Conservation (phyloP, 495 filamentous ascomycete species). For the Penicillium flavigenum region DNA sequence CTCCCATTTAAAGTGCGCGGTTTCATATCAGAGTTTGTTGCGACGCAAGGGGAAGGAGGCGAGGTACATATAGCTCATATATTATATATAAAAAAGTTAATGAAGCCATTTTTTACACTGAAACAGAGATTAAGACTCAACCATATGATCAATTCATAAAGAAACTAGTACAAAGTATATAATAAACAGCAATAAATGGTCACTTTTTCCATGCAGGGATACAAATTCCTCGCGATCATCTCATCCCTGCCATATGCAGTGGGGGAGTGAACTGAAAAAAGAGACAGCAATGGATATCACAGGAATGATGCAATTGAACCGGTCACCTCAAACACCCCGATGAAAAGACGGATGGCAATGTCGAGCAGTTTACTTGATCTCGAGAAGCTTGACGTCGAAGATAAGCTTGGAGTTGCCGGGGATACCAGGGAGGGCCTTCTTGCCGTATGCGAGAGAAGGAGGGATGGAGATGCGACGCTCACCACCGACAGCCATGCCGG, state of each 20-base stretch:
- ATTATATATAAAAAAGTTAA: not conserved
- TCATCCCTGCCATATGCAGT: constrained; percentile 38
- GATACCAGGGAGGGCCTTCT: constrained; percentile 73
- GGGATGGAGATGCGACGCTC: constrained; percentile 92
- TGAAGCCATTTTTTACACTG: not conserved
- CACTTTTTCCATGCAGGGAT: constrained; percentile 35
- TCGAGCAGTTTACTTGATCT: constrained; percentile 54
- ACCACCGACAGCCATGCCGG: constrained; percentile 87
- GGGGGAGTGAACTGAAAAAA: constrained; percentile 31
- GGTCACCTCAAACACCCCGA: constrained; percentile 38
- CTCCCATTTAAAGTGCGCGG: too few relatives aligned
- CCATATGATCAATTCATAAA: constrained; percentile 17
- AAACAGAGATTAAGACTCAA: not conserved
- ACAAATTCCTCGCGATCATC: constrained; percentile 38
- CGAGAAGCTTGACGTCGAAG: constrained; percentile 90
- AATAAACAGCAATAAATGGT: constrained; percentile 17
- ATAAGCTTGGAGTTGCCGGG: constrained; percentile 84
- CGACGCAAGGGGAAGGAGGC: not conserved
- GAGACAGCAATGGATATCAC: constrained; percentile 48
- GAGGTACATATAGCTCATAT: not conserved
- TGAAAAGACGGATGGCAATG: constrained; percentile 22
- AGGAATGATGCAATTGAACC: constrained; percentile 36
- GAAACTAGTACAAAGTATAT: constrained; percentile 19
- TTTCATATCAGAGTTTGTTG: not conserved
- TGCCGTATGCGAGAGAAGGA: constrained; percentile 81